Evolutionary conservation across 257 asterid species (phyloP).

Genomic region (Schizonepeta tenuifolia): DNA sequence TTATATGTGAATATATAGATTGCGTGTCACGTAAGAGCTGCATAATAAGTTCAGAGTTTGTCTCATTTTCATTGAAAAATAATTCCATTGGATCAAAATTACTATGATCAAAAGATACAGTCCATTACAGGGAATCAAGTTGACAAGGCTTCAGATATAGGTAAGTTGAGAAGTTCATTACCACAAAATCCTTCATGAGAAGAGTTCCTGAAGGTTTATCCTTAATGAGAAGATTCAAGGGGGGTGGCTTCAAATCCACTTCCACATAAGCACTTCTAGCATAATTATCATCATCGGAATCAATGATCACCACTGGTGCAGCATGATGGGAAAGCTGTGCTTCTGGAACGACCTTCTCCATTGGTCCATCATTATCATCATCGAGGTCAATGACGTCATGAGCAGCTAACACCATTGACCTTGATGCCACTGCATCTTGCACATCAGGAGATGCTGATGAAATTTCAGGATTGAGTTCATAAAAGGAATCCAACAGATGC

Average conservation of each 20-base stretch:
- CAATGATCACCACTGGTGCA: conserved; percentile 67
- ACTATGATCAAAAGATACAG: conserved; percentile 21
- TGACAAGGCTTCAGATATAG: conserved; percentile 20
- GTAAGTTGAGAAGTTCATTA: conserved; percentile 32
- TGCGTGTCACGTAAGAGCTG: conserved; percentile 20
- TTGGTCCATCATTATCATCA: conserved; percentile 53
- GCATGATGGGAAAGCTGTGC: conserved; percentile 42
- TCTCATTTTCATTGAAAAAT: conserved; percentile 29
- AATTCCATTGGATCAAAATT: background rate
- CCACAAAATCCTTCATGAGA: conserved; percentile 56
- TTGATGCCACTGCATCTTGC: conserved; percentile 37
- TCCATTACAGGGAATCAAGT: conserved; percentile 14
- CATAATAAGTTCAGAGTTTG: conserved; percentile 29
- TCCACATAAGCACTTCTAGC: conserved; percentile 38
- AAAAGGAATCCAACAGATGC: conserved; percentile 39
- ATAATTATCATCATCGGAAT: conserved; percentile 83
- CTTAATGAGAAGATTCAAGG: conserved; percentile 40
- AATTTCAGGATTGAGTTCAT: conserved; percentile 52
- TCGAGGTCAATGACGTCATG: conserved; percentile 62
- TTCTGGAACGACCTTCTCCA: conserved; percentile 42
- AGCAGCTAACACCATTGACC: conserved; percentile 33
- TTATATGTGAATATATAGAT: conserved; percentile 20
- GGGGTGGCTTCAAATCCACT: conserved; percentile 43
- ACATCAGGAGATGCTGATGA: conserved; percentile 37
- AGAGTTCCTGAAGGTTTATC: conserved; percentile 45